A percentile compares a stretch with the other conserved stretches of the same genome.
These are phyloP conservation scores for Hamamelis virginiana DNA, from an alignment of 164 flowering plant genomes.

Conservation along the genomic window DNA sequence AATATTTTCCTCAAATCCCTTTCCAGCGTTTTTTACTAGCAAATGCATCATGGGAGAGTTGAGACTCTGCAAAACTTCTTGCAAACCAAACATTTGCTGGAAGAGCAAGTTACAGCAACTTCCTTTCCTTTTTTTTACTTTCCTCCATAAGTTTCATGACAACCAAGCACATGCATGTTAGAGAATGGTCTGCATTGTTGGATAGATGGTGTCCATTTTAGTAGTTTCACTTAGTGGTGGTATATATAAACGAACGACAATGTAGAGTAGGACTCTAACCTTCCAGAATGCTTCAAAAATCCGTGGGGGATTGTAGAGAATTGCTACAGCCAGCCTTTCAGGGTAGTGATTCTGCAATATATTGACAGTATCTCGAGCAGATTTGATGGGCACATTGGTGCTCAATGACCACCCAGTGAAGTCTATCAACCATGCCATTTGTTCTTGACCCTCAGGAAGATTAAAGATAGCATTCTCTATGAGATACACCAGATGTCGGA, in stretches of 20 bases:
- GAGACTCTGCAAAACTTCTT: too few species aligned
- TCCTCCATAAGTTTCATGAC: too few species aligned
- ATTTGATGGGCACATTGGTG: slow-evolving; percentile 65
- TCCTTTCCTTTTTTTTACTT: too few species aligned
- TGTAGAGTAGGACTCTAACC: slow-evolving; percentile 41
- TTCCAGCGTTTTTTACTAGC: too few species aligned
- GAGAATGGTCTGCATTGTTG: neutral
- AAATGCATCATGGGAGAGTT: too few species aligned
- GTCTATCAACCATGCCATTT: slow-evolving; percentile 92
- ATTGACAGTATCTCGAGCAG: slow-evolving; percentile 69
- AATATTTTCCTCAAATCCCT: too few species aligned
- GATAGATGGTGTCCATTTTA: too few species aligned
- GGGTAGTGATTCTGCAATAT: slow-evolving; percentile 89
- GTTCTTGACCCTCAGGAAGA: slow-evolving; percentile 87
- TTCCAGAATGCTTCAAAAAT: slow-evolving; percentile 95
- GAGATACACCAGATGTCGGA: slow-evolving; percentile 86
- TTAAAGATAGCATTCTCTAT: slow-evolving; percentile 89
- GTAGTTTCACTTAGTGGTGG: neutral
- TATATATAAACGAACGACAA: neutral
- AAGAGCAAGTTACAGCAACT: too few species aligned
- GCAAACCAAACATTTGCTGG: too few species aligned
- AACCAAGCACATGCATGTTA: too few species aligned
- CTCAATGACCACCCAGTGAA: slow-evolving; percentile 81
- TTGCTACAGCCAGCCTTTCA: slow-evolving; percentile 83
- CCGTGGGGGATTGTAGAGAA: slow-evolving; percentile 89